A percentile compares a stretch with the other conserved stretches of the same genome.
Evolutionary conservation across 257 asterid genomes (phyloP).

Genomic region (Penstemon newberryi): DNA sequence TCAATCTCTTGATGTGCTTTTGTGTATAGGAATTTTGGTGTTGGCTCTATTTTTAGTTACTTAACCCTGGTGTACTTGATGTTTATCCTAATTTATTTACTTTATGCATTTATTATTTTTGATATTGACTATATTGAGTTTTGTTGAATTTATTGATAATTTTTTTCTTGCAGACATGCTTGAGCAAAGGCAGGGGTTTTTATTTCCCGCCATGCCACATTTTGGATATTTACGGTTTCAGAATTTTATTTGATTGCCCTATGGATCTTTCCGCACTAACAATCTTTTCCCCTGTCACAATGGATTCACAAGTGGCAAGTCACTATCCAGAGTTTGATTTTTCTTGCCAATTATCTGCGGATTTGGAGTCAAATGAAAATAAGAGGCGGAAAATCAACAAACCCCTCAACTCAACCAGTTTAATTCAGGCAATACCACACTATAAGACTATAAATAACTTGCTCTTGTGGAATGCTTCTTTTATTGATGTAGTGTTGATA

Average conservation of each 20-base stretch:
- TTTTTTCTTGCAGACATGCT: conserved; percentile 65
- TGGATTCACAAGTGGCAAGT: conserved; percentile 28
- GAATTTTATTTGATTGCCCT: conserved; percentile 75
- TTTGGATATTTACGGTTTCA: conserved; percentile 61
- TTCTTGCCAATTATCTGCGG: conserved; percentile 29
- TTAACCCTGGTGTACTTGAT: neutral
- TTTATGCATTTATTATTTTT: neutral
- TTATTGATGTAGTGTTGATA: no score
- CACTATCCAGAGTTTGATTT: conserved; percentile 19
- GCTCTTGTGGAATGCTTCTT: no score
- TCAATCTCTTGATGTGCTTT: neutral
- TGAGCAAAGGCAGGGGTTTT: conserved; percentile 73
- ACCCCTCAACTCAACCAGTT: no score
- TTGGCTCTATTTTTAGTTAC: neutral
- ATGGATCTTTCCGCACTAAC: conserved; percentile 76
- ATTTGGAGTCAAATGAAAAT: conserved; percentile 26
- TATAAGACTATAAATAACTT: no score
- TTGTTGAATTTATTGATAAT: neutral
- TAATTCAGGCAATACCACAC: no score
- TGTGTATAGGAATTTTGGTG: neutral
- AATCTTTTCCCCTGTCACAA: conserved; percentile 62
- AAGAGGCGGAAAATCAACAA: conserved; percentile 39
- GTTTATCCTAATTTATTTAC: neutral
- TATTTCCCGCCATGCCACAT: conserved; percentile 85
- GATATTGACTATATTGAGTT: neutral